These are phyloP conservation scores for Candida insectorum DNA, from an alignment of 805 yeast species.

Conservation along the genomic window DNA sequence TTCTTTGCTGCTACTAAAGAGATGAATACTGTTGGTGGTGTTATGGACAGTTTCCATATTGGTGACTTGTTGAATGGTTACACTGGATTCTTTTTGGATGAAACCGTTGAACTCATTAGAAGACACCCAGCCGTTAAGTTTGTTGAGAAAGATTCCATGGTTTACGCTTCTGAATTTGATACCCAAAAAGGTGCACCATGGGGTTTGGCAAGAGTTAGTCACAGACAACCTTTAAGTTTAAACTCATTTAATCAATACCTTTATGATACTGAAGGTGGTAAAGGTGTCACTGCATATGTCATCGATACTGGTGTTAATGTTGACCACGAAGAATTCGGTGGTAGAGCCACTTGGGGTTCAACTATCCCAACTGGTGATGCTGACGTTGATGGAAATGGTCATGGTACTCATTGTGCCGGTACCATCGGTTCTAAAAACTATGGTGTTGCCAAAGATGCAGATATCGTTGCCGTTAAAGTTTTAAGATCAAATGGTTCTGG, in stretches of 20 bases:
- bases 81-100: conserved; percentile 77
- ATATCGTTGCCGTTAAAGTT: conserved; percentile 80
- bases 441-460: conserved; percentile 82
- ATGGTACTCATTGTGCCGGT: conserved; percentile 98
- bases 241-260: conserved; percentile 71
- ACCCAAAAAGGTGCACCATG: conserved; percentile 86
- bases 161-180: conserved; percentile 58
- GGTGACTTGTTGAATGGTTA: conserved; percentile 67
- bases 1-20: conserved; percentile 35
- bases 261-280: conserved; percentile 71
- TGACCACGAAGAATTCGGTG: conserved; percentile 72
- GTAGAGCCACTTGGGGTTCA: conserved; percentile 84
- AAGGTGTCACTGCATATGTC: conserved; percentile 82
- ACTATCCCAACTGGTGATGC: conserved; percentile 71
- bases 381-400: conserved; percentile 84
- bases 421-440: conserved; percentile 77
- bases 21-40: conserved; percentile 45
- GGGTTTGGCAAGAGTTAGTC: conserved; percentile 91
- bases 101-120: conserved; percentile 70
- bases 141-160: conserved; percentile 75
- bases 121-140: conserved; percentile 59
- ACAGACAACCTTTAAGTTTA: conserved; percentile 65
- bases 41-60: conserved; percentile 59
- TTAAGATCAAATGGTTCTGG: conserved; percentile 81
- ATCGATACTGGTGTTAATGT: conserved; percentile 86